Conservation (phyloP, 169 alveolate species). For the Amoebophrya sp. region DNA sequence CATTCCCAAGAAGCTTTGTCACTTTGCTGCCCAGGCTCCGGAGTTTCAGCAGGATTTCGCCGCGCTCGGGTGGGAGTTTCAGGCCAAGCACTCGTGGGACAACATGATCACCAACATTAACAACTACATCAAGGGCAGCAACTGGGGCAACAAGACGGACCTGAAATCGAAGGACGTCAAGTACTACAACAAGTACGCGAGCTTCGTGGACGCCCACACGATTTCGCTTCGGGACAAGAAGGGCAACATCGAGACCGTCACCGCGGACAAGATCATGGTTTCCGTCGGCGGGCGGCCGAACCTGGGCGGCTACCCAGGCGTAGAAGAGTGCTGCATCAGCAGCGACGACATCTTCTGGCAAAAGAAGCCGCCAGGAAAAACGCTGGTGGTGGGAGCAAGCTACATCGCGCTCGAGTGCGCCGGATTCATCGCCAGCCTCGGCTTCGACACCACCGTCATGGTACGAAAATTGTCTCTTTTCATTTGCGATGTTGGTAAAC, state of each 20-base stretch:
- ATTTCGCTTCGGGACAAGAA: not conserved
- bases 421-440: slow-evolving; percentile 81
- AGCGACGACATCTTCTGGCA: slow-evolving; percentile 85
- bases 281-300: slow-evolving; percentile 91
- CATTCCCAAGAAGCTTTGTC: not conserved
- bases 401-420: slow-evolving; percentile 95
- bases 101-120: not conserved
- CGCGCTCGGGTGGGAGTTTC: slow-evolving; percentile 12
- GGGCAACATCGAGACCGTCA: not conserved
- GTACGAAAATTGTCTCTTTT: slow-evolving; percentile 48
- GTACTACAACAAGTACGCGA: not conserved
- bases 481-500: slow-evolving; percentile 16
- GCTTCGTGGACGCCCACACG: not conserved
- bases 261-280: slow-evolving; percentile 36
- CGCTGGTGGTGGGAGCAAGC: slow-evolving; percentile 90
- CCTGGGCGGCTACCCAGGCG: slow-evolving; percentile 72
- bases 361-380: slow-evolving; percentile 76
- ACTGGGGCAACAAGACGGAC: slow-evolving; percentile 18
- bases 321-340: slow-evolving; percentile 77
- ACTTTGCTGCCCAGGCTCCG: slow-evolving; percentile 4
- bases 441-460: slow-evolving; percentile 54
- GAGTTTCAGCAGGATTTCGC: slow-evolving; percentile 16
- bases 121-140: slow-evolving; percentile 3
- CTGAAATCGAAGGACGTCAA: not conserved
- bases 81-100: slow-evolving; percentile 4